Evolutionary conservation across 257 asterid genomes (phyloP), one percentile per base, ranked within the genome.

Genomic region (Petunia axillaris): DNA sequence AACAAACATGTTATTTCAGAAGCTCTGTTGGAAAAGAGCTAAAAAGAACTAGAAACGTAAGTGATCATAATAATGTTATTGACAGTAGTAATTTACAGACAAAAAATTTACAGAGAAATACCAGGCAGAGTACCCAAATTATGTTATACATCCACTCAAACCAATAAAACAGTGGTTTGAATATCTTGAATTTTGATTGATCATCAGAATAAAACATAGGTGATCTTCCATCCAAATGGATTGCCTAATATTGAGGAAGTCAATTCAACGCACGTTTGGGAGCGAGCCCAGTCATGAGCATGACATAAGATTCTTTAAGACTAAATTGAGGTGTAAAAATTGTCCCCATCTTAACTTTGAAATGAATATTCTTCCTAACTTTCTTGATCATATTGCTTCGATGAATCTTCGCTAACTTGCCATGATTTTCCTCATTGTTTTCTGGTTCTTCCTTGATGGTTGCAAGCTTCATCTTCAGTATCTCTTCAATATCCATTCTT

Each of bases 381-480:
- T 77, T 80, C 71, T 80, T 73, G 73, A 59, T 46, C 59, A 48
- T 6, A 74, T 57, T 74, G 0, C 40, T 75, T 14, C 79, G 86
- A 54, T 13, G 59, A 54, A 54, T 54, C 81, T 83, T 81, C 1
- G 79, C 2, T 13, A 71, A 64, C 64, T 58, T 41, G 39, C 81
- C 64, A 66, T 85, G 75, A 59, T 82, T 81, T 25, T 82, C 89
- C 4, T 84, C 89, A 46, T 25, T 35, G 2, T 6, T 79, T 62
- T 91, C 96, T 0, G 87, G 85, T 55, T 91, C 93, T 80, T 92
- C 97, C 75, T 77, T 66, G 82, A 92, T 90, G 2, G 91, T 88
- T 14, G 84, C 94, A 5, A 91, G 94, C 88, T 91, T 93, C 96
- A 88, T 89, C 86, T 90, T 93, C 1, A 91, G 83, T 79, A 91